Evolutionary conservation across 495 filamentous ascomycete genomes (phyloP).

Genomic region (Neurospora cerealis): DNA sequence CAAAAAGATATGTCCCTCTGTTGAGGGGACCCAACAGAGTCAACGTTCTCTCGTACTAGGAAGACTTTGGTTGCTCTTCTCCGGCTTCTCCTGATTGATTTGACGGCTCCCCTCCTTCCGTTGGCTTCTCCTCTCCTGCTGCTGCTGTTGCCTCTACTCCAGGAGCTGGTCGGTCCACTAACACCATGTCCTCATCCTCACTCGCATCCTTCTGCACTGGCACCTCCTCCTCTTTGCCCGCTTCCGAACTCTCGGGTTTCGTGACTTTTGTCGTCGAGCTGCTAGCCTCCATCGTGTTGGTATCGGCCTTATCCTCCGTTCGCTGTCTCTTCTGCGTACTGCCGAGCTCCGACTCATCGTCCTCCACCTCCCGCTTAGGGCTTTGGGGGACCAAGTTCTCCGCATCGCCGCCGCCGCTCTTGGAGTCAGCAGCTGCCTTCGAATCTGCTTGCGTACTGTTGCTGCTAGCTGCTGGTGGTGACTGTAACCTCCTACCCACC

Average conservation of each 20-base stretch:
- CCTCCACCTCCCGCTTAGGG: conserved; percentile 37
- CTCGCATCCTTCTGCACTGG: not conserved
- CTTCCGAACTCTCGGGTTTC: not conserved
- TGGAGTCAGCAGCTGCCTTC: not conserved
- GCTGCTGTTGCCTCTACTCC: not conserved
- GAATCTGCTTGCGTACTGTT: not conserved
- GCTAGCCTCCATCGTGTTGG: not conserved
- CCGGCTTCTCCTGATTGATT: not conserved
- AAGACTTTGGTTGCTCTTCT: not conserved
- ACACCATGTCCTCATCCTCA: not conserved
- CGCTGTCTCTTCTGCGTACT: conserved; percentile 24
- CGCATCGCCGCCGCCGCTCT: not conserved
- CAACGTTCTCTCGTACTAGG: not conserved
- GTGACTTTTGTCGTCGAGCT: not conserved
- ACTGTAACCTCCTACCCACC: conserved; percentile 32
- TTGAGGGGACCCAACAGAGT: not conserved
- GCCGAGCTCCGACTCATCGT: conserved; percentile 21
- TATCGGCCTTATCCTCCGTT: conserved; percentile 20
- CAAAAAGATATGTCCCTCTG: not conserved
- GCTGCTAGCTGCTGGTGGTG: not conserved
- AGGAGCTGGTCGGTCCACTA: not conserved
- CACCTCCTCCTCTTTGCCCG: not conserved
- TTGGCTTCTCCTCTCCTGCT: not conserved
- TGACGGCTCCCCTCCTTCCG: not conserved
- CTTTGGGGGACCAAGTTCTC: conserved; percentile 9